phyloP scores from a whole-genome alignment of 2,329 filamentous ascomycete genomes.

The Neonectria neomacrospora region DNA sequence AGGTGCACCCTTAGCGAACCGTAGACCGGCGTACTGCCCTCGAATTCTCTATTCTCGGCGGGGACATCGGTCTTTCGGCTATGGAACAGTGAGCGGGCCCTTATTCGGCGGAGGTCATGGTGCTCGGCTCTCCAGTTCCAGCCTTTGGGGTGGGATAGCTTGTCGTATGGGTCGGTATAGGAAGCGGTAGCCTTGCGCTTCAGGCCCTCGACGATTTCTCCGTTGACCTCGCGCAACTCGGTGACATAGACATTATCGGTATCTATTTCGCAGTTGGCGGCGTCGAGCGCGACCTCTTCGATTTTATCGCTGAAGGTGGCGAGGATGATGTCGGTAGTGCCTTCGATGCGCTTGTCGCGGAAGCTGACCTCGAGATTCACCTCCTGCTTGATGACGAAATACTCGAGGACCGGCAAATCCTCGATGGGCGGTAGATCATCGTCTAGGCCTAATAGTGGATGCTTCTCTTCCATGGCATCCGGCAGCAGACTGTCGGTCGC shows the following conservation, averaged over 20 bases:
- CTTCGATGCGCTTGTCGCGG: conserved; percentile 76
- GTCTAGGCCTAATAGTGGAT: conserved; percentile 47
- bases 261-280: conserved; percentile 70
- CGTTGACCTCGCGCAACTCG: conserved; percentile 51
- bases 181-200: conserved; percentile 54
- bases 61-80: conserved; percentile 64
- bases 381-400: conserved; percentile 80
- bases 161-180: conserved; percentile 74
- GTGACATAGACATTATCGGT: conserved; percentile 63
- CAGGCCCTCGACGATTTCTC: conserved; percentile 50
- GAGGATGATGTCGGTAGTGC: conserved; percentile 84
- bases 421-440: conserved; percentile 49
- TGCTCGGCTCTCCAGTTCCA: conserved; percentile 77
- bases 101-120: conserved; percentile 78
- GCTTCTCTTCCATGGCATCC: conserved; percentile 32
- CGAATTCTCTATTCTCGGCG: conserved; percentile 64
- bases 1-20: conserved; percentile 61
- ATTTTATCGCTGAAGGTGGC: conserved; percentile 70
- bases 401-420: conserved; percentile 53
- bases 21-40: conserved; percentile 67
- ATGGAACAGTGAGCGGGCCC: conserved; percentile 65
- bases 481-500: conserved; percentile 37
- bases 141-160: conserved; percentile 68
- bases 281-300: conserved; percentile 68
- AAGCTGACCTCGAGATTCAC: conserved; percentile 93